These are phyloP conservation scores for Reticulascus tulasneorum DNA, from an alignment of 2,329 filamentous ascomycete species.

Conservation along the genomic window DNA sequence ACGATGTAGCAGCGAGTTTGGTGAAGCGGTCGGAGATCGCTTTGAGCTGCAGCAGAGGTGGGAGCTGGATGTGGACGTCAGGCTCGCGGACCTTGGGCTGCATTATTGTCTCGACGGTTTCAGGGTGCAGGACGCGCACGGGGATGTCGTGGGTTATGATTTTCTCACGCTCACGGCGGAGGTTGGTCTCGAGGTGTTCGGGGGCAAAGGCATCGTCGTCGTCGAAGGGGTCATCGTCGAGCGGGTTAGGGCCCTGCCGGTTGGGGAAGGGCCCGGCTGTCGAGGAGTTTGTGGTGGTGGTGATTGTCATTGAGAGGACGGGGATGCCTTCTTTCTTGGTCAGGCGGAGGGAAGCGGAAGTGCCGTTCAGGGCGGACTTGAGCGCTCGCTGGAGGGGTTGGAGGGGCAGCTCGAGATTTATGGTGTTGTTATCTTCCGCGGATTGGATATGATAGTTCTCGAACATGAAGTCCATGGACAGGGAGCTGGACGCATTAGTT, in stretches of 20 bases:
- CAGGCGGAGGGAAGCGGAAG: slow-evolving; percentile 78
- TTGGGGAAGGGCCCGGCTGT: slow-evolving; percentile 27
- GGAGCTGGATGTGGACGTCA: slow-evolving; percentile 90
- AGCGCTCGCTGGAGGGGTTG: slow-evolving; percentile 84
- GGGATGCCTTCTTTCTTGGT: slow-evolving; percentile 90
- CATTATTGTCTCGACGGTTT: slow-evolving; percentile 85
- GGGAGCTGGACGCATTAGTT: slow-evolving; percentile 37
- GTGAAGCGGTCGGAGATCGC: slow-evolving; percentile 94
- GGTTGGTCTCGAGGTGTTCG: slow-evolving; percentile 52
- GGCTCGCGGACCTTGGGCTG: slow-evolving; percentile 88
- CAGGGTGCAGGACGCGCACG: slow-evolving; percentile 81
- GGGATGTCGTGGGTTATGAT: slow-evolving; percentile 94
- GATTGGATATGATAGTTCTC: slow-evolving; percentile 82
- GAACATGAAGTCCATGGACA: slow-evolving; percentile 79
- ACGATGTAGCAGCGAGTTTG: slow-evolving; percentile 64
- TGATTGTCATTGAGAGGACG: slow-evolving; percentile 84
- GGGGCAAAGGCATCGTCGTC: slow-evolving; percentile 44
- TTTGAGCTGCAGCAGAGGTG: slow-evolving; percentile 82
- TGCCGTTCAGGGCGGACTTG: slow-evolving; percentile 77
- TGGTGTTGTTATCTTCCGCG: slow-evolving; percentile 75
- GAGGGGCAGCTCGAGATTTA: slow-evolving; percentile 95
- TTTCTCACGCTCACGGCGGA: slow-evolving; percentile 74
- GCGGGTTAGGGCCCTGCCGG: slow-evolving; percentile 15
- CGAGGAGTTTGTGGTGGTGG: slow-evolving; percentile 61
- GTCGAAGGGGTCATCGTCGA: slow-evolving; percentile 33